These are phyloP conservation scores for Lyophyllum atratum DNA, from an alignment of 768 basidiomycete genomes.

Conservation along the genomic window DNA sequence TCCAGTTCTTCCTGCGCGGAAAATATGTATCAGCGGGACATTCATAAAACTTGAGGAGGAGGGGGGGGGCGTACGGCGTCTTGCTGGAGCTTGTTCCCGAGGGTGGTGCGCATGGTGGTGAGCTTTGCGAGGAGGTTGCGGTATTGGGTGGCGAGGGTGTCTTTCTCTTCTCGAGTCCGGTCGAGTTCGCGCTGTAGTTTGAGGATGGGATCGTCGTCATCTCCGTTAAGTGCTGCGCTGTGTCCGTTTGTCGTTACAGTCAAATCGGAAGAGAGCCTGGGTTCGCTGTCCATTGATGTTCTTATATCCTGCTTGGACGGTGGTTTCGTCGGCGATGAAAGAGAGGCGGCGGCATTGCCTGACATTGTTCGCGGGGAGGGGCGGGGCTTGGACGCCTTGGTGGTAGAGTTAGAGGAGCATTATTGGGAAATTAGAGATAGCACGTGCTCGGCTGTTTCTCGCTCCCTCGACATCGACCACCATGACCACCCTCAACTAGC, in stretches of 20 bases:
- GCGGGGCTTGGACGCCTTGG: background rate
- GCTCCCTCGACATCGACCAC: background rate
- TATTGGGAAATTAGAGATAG: background rate
- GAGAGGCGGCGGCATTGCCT: slow-evolving; percentile 27
- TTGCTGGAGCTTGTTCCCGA: slow-evolving; percentile 93
- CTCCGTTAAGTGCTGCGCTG: slow-evolving; percentile 24
- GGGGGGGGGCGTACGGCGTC: slow-evolving; percentile 72
- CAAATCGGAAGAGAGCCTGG: slow-evolving; percentile 27
- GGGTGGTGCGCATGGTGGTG: slow-evolving; percentile 88
- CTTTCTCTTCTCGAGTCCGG: slow-evolving; percentile 81
- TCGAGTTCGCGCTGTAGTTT: slow-evolving; percentile 76
- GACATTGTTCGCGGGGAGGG: slow-evolving; percentile 20
- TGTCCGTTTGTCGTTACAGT: slow-evolving; percentile 30
- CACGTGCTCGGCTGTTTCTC: slow-evolving; percentile 9
- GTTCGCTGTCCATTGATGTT: slow-evolving; percentile 50
- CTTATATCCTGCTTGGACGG: slow-evolving; percentile 19
- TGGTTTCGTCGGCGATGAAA: slow-evolving; percentile 28
- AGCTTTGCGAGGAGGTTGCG: slow-evolving; percentile 83
- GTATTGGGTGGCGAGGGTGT: slow-evolving; percentile 84
- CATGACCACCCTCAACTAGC: background rate
- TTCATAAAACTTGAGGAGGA: background rate
- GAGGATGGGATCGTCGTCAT: slow-evolving; percentile 50
- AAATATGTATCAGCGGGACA: slow-evolving; percentile 16
- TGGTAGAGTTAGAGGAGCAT: background rate
- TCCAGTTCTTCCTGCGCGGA: slow-evolving; percentile 92